Evolutionary conservation across 495 filamentous ascomycete species (phyloP).

Genomic region (Patellaria atrata): DNA sequence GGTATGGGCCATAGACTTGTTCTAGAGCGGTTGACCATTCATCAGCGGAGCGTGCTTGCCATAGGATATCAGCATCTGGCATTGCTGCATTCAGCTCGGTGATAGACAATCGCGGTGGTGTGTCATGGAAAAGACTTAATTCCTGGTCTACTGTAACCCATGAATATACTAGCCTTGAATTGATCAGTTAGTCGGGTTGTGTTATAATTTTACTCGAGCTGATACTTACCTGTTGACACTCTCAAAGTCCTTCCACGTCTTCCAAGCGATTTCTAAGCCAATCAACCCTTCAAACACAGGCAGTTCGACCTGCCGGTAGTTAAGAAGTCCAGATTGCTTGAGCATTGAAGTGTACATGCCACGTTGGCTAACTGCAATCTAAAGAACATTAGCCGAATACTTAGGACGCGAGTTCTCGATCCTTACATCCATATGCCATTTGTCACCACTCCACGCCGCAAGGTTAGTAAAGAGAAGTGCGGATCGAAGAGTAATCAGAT

Average conservation of each 20-base stretch:
- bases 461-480: constrained; percentile 10
- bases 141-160: constrained; percentile 10
- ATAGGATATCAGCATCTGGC: constrained; percentile 9
- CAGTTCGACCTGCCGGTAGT: constrained; percentile 6
- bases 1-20: constrained; percentile 1
- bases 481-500: constrained; percentile 7
- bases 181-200: not conserved
- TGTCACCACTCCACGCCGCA: constrained; percentile 14
- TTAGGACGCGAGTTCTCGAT: not conserved
- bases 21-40: constrained; percentile 4
- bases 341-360: constrained; percentile 10
- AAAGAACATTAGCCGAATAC: constrained; percentile 6
- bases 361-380: constrained; percentile 1
- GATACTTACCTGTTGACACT: constrained; percentile 9
- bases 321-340: constrained; percentile 12
- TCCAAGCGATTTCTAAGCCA: constrained; percentile 7
- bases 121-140: constrained; percentile 9
- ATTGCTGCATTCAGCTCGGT: constrained; percentile 13
- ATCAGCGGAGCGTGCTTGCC: constrained; percentile 7
- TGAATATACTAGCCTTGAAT: constrained; percentile 12
- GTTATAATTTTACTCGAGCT: not conserved
- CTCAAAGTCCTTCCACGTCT: constrained; percentile 12
- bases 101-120: constrained; percentile 6
- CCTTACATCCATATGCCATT: constrained; percentile 15
- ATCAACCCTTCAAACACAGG: constrained; percentile 7